phyloP scores from a whole-genome alignment of 371 early-diverging fungal genomes.

The Circinella minor region DNA sequence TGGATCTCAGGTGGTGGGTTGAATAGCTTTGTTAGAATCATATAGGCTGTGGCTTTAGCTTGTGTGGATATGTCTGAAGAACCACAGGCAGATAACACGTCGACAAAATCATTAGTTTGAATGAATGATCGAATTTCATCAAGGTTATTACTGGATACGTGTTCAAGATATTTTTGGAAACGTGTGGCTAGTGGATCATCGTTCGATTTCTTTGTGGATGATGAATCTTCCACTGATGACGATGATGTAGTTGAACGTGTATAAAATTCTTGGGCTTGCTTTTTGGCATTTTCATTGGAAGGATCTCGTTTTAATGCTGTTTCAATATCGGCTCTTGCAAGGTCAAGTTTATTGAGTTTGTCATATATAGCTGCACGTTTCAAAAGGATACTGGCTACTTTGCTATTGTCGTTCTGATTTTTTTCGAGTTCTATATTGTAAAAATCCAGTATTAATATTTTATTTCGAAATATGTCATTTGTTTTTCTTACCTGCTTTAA shows the following conservation, averaged over 20 bases:
- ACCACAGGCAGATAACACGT: conserved; percentile 42
- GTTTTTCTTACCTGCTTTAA: conserved; percentile 1
- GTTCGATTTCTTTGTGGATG: not conserved
- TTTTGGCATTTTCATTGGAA: conserved; percentile 37
- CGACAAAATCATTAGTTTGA: conserved; percentile 34
- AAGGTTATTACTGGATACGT: conserved; percentile 17
- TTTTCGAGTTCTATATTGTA: conserved; percentile 20
- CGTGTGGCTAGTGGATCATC: conserved; percentile 17
- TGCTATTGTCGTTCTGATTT: conserved; percentile 22
- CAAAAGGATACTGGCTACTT: conserved; percentile 24
- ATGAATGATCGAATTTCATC: conserved; percentile 29
- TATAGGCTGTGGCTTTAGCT: conserved; percentile 37
- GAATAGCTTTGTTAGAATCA: conserved; percentile 44
- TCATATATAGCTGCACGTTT: conserved; percentile 46
- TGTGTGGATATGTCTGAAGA: conserved; percentile 24
- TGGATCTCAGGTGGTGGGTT: conserved; percentile 33
- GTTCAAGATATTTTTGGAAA: conserved; percentile 27
- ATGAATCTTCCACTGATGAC: not conserved
- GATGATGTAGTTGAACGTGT: not conserved
- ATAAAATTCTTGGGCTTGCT: conserved; percentile 24
- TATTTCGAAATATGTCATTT: too few species aligned
- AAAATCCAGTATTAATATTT: not conserved
- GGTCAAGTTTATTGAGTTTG: conserved; percentile 28
- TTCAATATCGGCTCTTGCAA: conserved; percentile 44
- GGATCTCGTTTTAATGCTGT: conserved; percentile 42